Percentiles rank a stretch among this genome's conserved stretches.
Evolutionary conservation across 108 stramenopile genomes (phyloP).

Genomic region (Skeletonema potamos): DNA sequence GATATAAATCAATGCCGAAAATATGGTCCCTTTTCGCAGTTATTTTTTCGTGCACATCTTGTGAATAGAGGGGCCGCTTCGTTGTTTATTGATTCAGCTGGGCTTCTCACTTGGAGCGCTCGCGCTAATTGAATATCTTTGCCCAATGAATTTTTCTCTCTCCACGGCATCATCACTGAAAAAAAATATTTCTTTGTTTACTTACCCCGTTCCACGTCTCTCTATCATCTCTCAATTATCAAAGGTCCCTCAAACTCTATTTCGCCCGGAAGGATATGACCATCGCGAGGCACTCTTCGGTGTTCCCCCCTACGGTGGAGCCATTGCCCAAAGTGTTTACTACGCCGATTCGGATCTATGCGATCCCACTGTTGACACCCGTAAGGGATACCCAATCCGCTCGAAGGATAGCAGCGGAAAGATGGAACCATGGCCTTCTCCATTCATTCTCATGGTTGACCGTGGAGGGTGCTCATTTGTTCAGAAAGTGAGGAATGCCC

Average conservation of each 20-base stretch:
- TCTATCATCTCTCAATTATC: background rate
- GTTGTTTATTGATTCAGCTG: background rate
- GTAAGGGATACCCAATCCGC: slow-evolving; percentile 65
- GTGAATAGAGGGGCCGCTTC: background rate
- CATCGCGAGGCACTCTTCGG: slow-evolving; percentile 95
- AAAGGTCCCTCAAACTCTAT: slow-evolving; percentile 58
- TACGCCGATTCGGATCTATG: slow-evolving; percentile 78
- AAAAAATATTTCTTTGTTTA: background rate
- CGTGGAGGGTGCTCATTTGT: slow-evolving; percentile 93
- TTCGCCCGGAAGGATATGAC: slow-evolving; percentile 74
- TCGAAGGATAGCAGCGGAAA: slow-evolving; percentile 50
- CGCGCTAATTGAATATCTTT: background rate
- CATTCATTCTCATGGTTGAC: slow-evolving; percentile 92
- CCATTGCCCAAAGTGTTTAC: slow-evolving; percentile 84
- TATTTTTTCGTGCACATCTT: background rate
- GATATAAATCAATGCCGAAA: background rate
- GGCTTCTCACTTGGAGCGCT: background rate
- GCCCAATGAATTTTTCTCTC: background rate
- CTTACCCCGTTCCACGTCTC: background rate
- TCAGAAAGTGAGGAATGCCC: slow-evolving; percentile 92
- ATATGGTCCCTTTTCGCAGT: background rate
- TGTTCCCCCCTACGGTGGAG: slow-evolving; percentile 87
- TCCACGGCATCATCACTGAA: background rate
- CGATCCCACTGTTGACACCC: slow-evolving; percentile 55
- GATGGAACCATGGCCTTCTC: slow-evolving; percentile 69